Base-by-base conservation (phyloP, 75 land plant genomes). In the Larix kaempferi region DNA sequence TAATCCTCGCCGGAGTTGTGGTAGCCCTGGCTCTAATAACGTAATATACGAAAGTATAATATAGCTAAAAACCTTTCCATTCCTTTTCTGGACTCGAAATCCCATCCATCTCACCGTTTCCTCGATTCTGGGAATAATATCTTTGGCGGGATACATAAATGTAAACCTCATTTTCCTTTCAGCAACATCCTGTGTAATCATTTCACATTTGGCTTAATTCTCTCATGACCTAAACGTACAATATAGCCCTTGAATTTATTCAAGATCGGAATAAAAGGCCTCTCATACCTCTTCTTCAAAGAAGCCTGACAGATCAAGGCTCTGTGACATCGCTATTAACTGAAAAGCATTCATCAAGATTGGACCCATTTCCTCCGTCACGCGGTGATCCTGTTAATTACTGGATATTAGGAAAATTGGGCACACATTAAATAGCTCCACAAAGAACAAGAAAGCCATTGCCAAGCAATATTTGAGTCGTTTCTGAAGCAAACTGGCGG, bases 101-200 rank as follows among this genome's bases (percentile, higher is more conserved):
- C 96, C 96, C 87, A 91, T 85, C 57, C 78, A 76, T 22, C 73
- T 84, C 12, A 81, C 96, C 41, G 76, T 89, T 26, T 77, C 80
- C 35, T 84, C 90, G 21, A 91, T 91, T 72, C 80, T 91, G 65
- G 80, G 80, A 41, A 91, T 59, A 75, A 93, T 80, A 21, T 89
- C 91, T 75, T 85, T 93, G 6, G 85, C 82, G 0, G 89, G 71
- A 82, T 84, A 79, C 80, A 78, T 89, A 25, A 91, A 87, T 49
- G 91, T 89, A 64, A 91, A 93, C 62, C 91, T 87, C 19, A 90
- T 86, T 74, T 89, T 92, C 71, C 91, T 80, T 73, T 93, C 91
- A 2, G 91, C 87, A 14, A 77, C 86, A 79, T 85, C 89, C 91
- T 89, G 80, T 14, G 75, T 8, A 1, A n/a, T 5, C 41, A 64